These are phyloP conservation scores for Ogataea ramenticola DNA, from an alignment of 805 yeast species.

Conservation along the genomic window DNA sequence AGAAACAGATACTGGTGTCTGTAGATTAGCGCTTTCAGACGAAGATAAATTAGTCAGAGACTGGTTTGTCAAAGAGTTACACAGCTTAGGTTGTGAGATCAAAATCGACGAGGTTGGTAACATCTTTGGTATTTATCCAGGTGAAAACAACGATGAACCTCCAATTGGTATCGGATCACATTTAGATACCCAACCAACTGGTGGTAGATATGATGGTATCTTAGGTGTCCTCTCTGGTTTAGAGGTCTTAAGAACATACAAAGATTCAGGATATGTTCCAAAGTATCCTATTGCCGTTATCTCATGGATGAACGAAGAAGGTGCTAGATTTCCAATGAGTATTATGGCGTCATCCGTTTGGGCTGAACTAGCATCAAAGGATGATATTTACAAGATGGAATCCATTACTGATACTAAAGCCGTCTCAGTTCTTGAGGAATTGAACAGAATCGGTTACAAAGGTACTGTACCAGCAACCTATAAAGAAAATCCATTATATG, in stretches of 20 bases:
- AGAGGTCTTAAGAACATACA: constrained; percentile 58
- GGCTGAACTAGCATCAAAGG: constrained; percentile 43
- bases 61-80: constrained; percentile 53
- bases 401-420: constrained; percentile 46
- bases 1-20: constrained; percentile 57
- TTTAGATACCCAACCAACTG: constrained; percentile 72
- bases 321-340: constrained; percentile 67
- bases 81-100: constrained; percentile 47
- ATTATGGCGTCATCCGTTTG: constrained; percentile 63
- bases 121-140: constrained; percentile 60
- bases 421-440: constrained; percentile 45
- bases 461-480: constrained; percentile 45
- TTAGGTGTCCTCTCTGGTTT: constrained; percentile 62
- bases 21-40: constrained; percentile 56
- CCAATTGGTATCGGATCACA: constrained; percentile 72
- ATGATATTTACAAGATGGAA: constrained; percentile 42
- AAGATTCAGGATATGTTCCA: constrained; percentile 52
- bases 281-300: constrained; percentile 58
- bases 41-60: constrained; percentile 58
- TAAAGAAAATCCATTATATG: constrained; percentile 46
- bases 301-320: constrained; percentile 75
- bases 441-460: constrained; percentile 54
- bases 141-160: constrained; percentile 34
- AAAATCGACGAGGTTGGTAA: constrained; percentile 61
- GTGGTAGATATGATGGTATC: constrained; percentile 72